Conservation (phyloP, 2,329 filamentous ascomycete genomes). For the Cucurbitaria berberidis region DNA sequence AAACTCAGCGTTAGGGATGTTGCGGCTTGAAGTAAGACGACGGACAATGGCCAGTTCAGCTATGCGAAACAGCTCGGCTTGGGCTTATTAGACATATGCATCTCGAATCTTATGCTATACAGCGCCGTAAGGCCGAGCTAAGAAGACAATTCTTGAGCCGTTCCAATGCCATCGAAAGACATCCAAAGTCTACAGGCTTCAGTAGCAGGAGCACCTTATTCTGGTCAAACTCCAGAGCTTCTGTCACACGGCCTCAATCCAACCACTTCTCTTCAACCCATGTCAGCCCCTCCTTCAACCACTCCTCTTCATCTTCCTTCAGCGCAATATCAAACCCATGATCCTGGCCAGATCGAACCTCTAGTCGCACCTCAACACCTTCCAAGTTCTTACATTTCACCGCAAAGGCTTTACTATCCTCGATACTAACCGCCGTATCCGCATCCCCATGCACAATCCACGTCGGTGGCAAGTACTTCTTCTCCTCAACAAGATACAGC, state of each 20-base stretch:
- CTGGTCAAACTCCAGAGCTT: not conserved
- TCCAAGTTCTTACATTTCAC: conserved; percentile 25
- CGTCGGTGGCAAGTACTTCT: conserved; percentile 33
- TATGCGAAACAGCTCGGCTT: too few relatives aligned
- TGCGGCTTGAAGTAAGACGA: too few relatives aligned
- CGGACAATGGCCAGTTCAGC: too few relatives aligned
- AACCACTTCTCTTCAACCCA: conserved; percentile 40
- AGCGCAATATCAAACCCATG: conserved; percentile 43
- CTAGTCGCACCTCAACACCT: conserved; percentile 27
- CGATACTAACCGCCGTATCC: conserved; percentile 37
- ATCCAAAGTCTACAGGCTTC: too few relatives aligned
- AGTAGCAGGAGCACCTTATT: not conserved
- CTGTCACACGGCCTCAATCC: not conserved
- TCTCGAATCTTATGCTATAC: too few relatives aligned
- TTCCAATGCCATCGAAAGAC: too few relatives aligned
- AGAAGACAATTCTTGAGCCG: too few relatives aligned
- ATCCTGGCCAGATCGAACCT: conserved; percentile 24
- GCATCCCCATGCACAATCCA: conserved; percentile 40
- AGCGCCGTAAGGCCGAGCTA: too few relatives aligned
- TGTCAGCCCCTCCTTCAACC: conserved; percentile 36
- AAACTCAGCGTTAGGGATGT: too few relatives aligned
- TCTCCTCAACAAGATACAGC: conserved; percentile 31
- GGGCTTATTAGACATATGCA: too few relatives aligned
- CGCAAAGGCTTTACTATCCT: conserved; percentile 35
- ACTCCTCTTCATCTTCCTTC: conserved; percentile 34